A percentile compares a stretch with the other conserved stretches of the same genome.
These are phyloP conservation scores for Nothophoma quercina DNA, from an alignment of 2,329 filamentous ascomycete species.

Conservation along the genomic window DNA sequence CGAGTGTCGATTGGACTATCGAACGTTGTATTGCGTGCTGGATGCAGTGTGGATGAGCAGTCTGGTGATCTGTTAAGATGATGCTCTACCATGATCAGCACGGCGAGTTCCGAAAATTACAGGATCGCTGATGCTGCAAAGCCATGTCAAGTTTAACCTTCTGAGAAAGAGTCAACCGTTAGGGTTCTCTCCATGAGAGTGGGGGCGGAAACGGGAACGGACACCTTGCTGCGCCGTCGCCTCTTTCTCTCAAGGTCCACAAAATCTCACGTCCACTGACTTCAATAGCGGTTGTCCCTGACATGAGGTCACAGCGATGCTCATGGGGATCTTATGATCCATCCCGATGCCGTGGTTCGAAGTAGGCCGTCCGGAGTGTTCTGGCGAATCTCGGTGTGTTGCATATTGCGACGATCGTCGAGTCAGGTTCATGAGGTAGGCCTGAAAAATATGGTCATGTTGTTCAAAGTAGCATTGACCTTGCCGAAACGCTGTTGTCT, in stretches of 20 bases:
- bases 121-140: not conserved
- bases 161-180: not conserved
- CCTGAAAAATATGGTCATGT: not conserved
- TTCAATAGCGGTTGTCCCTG: not conserved
- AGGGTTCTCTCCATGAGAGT: not conserved
- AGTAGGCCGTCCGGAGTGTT: not conserved
- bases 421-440: not conserved
- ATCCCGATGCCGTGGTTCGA: not conserved
- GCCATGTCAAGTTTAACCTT: not conserved
- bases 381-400: not conserved
- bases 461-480: not conserved
- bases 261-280: not conserved
- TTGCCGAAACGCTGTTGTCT: not conserved
- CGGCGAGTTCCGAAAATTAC: not conserved
- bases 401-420: not conserved
- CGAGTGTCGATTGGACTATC: not conserved
- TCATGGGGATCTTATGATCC: not conserved
- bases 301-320: not conserved
- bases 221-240: conserved; percentile 2
- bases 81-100: conserved; percentile 8
- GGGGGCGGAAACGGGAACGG: conserved; percentile 4
- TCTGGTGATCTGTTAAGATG: conserved; percentile 1
- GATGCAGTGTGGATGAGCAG: not conserved
- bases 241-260: not conserved
- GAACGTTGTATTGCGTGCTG: not conserved